Conservation (phyloP, 2,329 filamentous ascomycete species). For the Ambrosiella beaveri region DNA sequence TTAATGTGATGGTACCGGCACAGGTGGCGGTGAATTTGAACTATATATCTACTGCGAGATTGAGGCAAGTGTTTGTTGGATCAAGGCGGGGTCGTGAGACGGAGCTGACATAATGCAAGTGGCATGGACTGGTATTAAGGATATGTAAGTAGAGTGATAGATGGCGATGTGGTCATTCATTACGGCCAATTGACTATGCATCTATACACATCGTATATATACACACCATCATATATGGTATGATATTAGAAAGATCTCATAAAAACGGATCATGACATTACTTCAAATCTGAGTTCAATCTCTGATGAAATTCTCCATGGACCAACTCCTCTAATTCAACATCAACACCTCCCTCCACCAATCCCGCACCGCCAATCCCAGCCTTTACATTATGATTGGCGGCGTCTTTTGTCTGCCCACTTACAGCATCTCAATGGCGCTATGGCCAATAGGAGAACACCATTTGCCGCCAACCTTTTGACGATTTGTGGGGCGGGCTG, state of each 20-base stretch:
- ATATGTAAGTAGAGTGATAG: no score
- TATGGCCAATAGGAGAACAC: not conserved
- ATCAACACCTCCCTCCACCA: not conserved
- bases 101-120: conserved; percentile 1
- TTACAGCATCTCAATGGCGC: not conserved
- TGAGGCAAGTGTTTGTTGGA: not conserved
- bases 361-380: not conserved
- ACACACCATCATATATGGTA: not conserved
- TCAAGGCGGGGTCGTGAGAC: not conserved
- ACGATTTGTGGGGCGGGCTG: not conserved
- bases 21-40: no score
- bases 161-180: no score
- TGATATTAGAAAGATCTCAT: not conserved
- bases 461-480: not conserved
- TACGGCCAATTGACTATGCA: no score
- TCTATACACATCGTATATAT: no score
- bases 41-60: not conserved
- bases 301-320: not conserved
- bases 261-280: not conserved
- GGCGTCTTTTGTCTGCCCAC: not conserved
- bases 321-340: not conserved
- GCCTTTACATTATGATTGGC: not conserved
- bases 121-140: not conserved
- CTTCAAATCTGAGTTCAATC: no score
- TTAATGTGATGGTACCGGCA: no score